phyloP scores from a whole-genome alignment of 2,329 filamentous ascomycete genomes.

The Aschersonia sp. region DNA sequence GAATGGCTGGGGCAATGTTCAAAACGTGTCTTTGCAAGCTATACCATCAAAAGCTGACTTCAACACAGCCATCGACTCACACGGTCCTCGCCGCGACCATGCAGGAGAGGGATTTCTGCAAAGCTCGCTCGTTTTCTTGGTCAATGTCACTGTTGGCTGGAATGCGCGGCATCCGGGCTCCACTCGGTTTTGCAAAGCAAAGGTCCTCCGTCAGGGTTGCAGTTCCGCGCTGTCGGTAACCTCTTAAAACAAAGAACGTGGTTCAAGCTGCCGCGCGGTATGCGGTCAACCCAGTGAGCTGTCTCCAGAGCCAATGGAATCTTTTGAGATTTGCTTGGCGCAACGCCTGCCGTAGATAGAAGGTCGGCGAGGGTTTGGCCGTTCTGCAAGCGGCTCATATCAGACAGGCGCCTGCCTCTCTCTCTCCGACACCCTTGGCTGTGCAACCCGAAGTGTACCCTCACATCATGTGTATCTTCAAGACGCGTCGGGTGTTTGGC shows the following conservation, averaged over 20 bases:
- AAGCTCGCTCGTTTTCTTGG: neutral
- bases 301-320: neutral
- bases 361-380: neutral
- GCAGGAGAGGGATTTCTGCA: neutral
- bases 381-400: neutral
- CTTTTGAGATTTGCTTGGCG: neutral
- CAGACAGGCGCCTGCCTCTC: neutral
- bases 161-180: neutral
- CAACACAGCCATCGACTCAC: neutral
- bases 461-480: neutral
- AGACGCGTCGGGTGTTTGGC: too few relatives aligned
- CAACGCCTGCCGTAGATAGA: neutral
- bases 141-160: neutral
- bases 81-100: neutral
- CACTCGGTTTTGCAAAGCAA: slow-evolving; percentile 2
- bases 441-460: neutral
- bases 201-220: slow-evolving; percentile 2
- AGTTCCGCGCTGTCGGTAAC: slow-evolving; percentile 5
- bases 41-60: too few relatives aligned
- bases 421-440: neutral
- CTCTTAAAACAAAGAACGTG: slow-evolving; percentile 2
- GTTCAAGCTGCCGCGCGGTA: neutral
- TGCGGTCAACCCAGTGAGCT: neutral
- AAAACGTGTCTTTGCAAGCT: too few relatives aligned
- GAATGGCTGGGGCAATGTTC: too few relatives aligned